Percentiles rank a stretch among this genome's conserved stretches.
Conservation (phyloP, 1,139 yeast species). For the Saccharomyces hybrid region DNA sequence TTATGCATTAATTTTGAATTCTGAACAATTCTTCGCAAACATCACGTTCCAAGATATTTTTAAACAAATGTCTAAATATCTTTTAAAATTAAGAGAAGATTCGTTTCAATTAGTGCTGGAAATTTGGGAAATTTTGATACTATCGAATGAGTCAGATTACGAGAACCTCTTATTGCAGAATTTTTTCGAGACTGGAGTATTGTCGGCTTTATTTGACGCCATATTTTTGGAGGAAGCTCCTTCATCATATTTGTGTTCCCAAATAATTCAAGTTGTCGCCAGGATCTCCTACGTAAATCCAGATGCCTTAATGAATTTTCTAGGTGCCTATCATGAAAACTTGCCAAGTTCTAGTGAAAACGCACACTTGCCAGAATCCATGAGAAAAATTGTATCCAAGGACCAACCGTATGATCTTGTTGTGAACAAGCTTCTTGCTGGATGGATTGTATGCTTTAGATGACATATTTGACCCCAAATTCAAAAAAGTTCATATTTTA, state of each 20-base stretch:
- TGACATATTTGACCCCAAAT: conserved; percentile 49
- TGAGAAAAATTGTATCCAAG: conserved; percentile 19
- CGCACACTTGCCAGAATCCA: conserved; percentile 15
- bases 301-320: conserved; percentile 37
- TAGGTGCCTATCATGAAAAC: conserved; percentile 22
- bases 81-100: conserved; percentile 63
- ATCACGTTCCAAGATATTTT: conserved; percentile 38
- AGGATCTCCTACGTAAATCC: conserved; percentile 47
- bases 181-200: conserved; percentile 23
- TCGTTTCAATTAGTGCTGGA: conserved; percentile 51
- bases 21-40: conserved; percentile 35
- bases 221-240: conserved; percentile 27
- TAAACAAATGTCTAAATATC: conserved; percentile 45
- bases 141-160: conserved; percentile 20
- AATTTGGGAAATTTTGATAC: conserved; percentile 46
- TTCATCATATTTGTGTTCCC: conserved; percentile 35
- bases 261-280: conserved; percentile 46
- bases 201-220: conserved; percentile 22
- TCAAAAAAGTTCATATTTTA: conserved; percentile 53
- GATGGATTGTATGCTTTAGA: conserved; percentile 31
- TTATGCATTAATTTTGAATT: conserved; percentile 53
- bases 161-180: conserved; percentile 20
- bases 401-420: conserved; percentile 24
- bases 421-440: conserved; percentile 25
- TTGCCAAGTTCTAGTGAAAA: conserved; percentile 21